Evolutionary conservation across 1,139 yeast genomes (phyloP), one percentile per base, ranked within the genome.

Genomic region (Nakaseomyces uthaithaninus): DNA sequence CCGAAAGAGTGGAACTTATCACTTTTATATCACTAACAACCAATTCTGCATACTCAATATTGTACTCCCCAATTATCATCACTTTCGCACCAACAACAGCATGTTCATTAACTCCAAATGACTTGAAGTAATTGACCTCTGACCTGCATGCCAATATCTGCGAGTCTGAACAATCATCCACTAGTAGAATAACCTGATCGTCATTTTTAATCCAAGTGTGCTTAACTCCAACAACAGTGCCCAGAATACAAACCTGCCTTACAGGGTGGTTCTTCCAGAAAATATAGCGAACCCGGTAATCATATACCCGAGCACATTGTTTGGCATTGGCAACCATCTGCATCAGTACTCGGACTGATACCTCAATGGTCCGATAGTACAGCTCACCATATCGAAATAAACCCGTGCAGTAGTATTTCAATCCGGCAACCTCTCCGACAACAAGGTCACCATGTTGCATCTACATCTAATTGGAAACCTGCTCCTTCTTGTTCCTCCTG

Each of bases 191-290:
- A 14, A 51, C 37, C 28, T 40, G 45, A 18, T 55, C 58, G 15
- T 42, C 43, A 10, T 40, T 38, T 15, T 45, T 43, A 5, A 45
- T 47, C 35, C 42, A 41, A 33, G 39, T 50, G 40, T 42, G 47
- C 33, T 45, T 45, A 35, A 48, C 44, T 9, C 50, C 48, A 27
- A 48, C 42, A n/a, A 53, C 47, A 7, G 36, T 39, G 2, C 60
- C 61, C 27, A 45, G 16, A 3, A 56, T 39, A 3, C 40, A 34
- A 8, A 56, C 36, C 24, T 40, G 41, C 11, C 41, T 42, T 2
- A 56, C 28, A 7, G 61, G 60, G 39, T 53, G 51, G 40, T 56
- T 56, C 25, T 43, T 41, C 40, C 48, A 46, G 20, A 55, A 50
- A 19, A 56, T 7, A 28, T 22, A 28, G 14, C n/a, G 8, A 8